A percentile compares a stretch with the other conserved stretches of the same genome.
Conservation (phyloP, 257 asterid species). For the Solanum ossicruentum region DNA sequence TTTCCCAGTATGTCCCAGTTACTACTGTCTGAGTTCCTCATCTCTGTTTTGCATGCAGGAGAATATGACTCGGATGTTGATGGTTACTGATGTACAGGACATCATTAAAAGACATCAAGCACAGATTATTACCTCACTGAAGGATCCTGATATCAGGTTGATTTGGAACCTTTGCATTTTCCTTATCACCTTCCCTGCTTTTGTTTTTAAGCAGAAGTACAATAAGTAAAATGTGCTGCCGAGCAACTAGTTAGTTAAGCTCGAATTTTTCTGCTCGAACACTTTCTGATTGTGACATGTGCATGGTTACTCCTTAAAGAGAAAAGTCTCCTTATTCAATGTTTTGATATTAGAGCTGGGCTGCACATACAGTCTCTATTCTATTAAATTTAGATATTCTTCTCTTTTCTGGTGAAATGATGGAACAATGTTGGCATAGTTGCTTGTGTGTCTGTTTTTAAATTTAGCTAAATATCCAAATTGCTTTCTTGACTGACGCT, state of each 20-base stretch:
- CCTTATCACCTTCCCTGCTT: not conserved
- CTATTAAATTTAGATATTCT: not conserved
- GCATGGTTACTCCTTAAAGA: not conserved
- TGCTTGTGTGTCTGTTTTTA: not conserved
- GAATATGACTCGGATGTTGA: constrained; percentile 95
- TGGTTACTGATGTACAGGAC: constrained; percentile 95
- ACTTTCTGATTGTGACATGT: not conserved
- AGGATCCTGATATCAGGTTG: constrained; percentile 98
- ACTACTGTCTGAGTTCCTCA: constrained; percentile 4
- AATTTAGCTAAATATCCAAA: not conserved
- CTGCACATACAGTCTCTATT: not conserved
- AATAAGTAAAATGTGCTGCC: not conserved
- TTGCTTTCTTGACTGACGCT: constrained; percentile 6
- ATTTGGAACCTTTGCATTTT: constrained; percentile 2
- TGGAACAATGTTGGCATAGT: not conserved
- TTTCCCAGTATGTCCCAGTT: not conserved
- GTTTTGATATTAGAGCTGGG: not conserved
- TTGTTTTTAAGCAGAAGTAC: not conserved
- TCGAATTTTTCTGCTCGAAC: not conserved
- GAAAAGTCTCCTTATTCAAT: not conserved
- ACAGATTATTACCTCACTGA: constrained; percentile 88
- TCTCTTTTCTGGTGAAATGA: not conserved
- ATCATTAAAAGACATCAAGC: constrained; percentile 95
- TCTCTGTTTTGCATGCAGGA: constrained; percentile 43
- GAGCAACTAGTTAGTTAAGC: not conserved